Evolutionary conservation across 202 grass and related monocot genomes (phyloP).

Genomic region (Hordeum pubiflorum): DNA sequence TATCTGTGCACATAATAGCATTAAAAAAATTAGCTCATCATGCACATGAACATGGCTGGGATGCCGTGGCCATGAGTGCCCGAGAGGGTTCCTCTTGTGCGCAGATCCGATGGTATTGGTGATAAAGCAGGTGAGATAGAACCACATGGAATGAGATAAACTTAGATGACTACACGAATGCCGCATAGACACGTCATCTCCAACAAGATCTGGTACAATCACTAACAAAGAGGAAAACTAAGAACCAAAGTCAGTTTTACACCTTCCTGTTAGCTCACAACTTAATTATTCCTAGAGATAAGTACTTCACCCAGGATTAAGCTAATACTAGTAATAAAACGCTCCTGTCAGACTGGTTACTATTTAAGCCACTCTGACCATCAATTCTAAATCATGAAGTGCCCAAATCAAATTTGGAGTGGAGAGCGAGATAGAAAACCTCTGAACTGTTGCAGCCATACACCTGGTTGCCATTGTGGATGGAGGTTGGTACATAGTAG

Average conservation of each 20-base stretch:
- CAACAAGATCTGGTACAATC: neutral
- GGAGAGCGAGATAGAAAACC: neutral
- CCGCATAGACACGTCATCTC: neutral
- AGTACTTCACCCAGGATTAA: neutral
- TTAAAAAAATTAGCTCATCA: no score
- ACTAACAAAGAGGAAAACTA: neutral
- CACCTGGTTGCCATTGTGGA: conserved; percentile 14
- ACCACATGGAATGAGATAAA: no score
- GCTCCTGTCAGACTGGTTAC: neutral
- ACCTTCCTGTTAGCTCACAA: neutral
- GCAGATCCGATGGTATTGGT: no score
- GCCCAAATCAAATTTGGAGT: conserved; percentile 15
- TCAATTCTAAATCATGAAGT: neutral
- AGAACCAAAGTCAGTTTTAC: neutral
- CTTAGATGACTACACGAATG: no score
- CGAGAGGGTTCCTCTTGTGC: no score
- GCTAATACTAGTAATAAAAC: no score
- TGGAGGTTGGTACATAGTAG: neutral
- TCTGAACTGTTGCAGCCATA: neutral
- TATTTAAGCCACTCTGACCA: neutral
- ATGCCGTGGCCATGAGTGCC: no score
- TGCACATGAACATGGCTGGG: no score
- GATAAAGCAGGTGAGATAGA: no score
- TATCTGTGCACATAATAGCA: no score
- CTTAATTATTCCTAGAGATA: neutral